Evolutionary conservation across 352 stramenopile genomes (phyloP).

Genomic region (Pythium rishiriense): DNA sequence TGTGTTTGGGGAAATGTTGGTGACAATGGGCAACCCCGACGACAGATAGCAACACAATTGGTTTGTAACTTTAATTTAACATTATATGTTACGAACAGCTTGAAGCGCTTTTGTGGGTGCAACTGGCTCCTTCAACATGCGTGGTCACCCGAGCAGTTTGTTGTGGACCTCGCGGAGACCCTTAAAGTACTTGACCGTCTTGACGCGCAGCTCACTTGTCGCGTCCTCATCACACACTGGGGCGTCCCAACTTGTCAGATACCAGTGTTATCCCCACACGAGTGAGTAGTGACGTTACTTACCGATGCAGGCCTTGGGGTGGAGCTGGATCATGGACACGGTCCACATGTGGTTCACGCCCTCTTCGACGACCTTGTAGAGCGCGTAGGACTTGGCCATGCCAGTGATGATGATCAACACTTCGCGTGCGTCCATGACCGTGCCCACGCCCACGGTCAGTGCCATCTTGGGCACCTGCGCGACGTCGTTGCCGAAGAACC

Average conservation of each 20-base stretch:
- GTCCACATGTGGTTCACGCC: constrained; percentile 93
- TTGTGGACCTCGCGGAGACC: constrained; percentile 56
- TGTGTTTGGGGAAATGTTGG: background rate
- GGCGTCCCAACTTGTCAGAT: no score
- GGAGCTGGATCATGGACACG: constrained; percentile 84
- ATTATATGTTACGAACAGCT: constrained; percentile 3
- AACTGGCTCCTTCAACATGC: constrained; percentile 7
- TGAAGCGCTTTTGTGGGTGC: background rate
- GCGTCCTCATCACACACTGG: constrained; percentile 89
- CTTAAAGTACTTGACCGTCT: constrained; percentile 93
- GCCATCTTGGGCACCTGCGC: constrained; percentile 87
- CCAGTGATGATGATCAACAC: constrained; percentile 90
- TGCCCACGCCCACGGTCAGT: constrained; percentile 87
- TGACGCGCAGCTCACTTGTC: constrained; percentile 87
- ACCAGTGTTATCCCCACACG: background rate
- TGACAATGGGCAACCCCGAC: background rate
- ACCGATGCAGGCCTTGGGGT: constrained; percentile 82
- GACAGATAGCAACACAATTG: background rate
- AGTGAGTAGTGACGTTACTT: constrained; percentile 1
- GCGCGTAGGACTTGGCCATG: constrained; percentile 81
- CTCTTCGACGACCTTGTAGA: constrained; percentile 90
- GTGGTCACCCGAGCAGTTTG: constrained; percentile 34
- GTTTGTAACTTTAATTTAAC: background rate
- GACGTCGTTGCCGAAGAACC: constrained; percentile 86
- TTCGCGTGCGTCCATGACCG: constrained; percentile 86